Percentiles rank a stretch among this genome's conserved stretches.
These are phyloP conservation scores for Cutaneotrichosporon arboriforme DNA, from an alignment of 1,284 basidiomycete genomes.

Conservation along the genomic window DNA sequence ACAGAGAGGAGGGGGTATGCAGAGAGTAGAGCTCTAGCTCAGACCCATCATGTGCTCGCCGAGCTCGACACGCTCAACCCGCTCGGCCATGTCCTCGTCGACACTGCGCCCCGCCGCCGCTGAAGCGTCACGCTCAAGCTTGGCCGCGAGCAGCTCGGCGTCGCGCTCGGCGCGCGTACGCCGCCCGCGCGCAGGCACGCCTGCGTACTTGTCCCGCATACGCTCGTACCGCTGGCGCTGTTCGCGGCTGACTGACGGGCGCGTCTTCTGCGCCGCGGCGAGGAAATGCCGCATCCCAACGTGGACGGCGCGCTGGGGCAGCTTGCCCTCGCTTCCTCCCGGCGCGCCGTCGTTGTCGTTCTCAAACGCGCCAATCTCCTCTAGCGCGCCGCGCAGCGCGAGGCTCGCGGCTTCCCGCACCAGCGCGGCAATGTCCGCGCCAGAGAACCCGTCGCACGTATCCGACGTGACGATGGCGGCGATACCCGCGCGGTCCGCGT, in stretches of 20 bases:
- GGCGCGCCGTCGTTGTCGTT: slow-evolving; percentile 48
- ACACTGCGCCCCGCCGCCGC: neutral
- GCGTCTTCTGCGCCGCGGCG: slow-evolving; percentile 71
- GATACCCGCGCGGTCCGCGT: slow-evolving; percentile 42
- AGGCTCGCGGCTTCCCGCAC: slow-evolving; percentile 85
- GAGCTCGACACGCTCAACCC: neutral
- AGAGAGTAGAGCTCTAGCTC: too few relatives aligned
- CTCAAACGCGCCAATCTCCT: slow-evolving; percentile 55
- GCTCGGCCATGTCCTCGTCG: slow-evolving; percentile 4
- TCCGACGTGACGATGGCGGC: slow-evolving; percentile 44
- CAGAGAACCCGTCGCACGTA: slow-evolving; percentile 78
- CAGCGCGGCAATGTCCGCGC: slow-evolving; percentile 79
- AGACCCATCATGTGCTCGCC: neutral
- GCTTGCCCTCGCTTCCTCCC: slow-evolving; percentile 10
- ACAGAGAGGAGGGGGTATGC: too few relatives aligned
- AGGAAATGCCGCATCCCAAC: slow-evolving; percentile 62
- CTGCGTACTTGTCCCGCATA: slow-evolving; percentile 72
- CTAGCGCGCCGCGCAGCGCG: slow-evolving; percentile 68
- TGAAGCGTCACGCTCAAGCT: neutral
- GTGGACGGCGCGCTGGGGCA: slow-evolving; percentile 40
- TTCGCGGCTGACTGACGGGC: slow-evolving; percentile 73
- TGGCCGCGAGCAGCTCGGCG: slow-evolving; percentile 7
- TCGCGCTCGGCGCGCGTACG: slow-evolving; percentile 33
- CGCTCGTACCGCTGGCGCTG: slow-evolving; percentile 79
- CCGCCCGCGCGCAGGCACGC: slow-evolving; percentile 50